phyloP scores from a whole-genome alignment of 2,329 filamentous ascomycete species.

The Fusarium proliferatum region DNA sequence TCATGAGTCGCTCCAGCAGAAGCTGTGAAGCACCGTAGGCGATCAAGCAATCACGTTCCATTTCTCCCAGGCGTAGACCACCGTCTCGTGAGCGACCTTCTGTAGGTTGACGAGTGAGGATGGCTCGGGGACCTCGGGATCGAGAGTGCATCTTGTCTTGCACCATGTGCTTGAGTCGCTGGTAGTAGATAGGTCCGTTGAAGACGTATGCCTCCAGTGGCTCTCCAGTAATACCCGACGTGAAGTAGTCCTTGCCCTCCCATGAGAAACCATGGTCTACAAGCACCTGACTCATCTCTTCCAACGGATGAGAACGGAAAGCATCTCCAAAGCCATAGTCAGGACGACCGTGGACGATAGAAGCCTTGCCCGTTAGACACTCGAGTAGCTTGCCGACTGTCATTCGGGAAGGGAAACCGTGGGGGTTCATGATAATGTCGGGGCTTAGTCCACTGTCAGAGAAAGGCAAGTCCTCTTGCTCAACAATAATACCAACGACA shows the following conservation, averaged over 20 bases:
- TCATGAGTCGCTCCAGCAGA: slow-evolving; percentile 92
- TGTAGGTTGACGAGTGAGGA: slow-evolving; percentile 93
- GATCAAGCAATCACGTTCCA: slow-evolving; percentile 98
- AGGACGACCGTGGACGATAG: slow-evolving; percentile 83
- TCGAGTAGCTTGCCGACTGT: slow-evolving; percentile 98
- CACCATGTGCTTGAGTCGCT: slow-evolving; percentile 99
- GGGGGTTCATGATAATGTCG: slow-evolving; percentile 99
- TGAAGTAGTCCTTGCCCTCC: slow-evolving; percentile 97
- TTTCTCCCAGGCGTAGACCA: slow-evolving; percentile 93
- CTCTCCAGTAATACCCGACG: slow-evolving; percentile 94
- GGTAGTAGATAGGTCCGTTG: slow-evolving; percentile 99
- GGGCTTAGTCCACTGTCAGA: slow-evolving; percentile 90
- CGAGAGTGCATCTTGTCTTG: slow-evolving; percentile 99
- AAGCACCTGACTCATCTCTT: slow-evolving; percentile 88
- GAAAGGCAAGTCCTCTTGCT: slow-evolving; percentile 98
- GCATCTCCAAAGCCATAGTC: slow-evolving; percentile 87
- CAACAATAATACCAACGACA: slow-evolving; percentile 95
- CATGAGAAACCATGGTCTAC: slow-evolving; percentile 93
- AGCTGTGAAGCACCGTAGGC: slow-evolving; percentile 96
- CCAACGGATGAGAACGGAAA: slow-evolving; percentile 84
- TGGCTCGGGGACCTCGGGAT: slow-evolving; percentile 87
- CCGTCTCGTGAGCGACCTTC: slow-evolving; percentile 94
- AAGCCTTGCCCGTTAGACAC: slow-evolving; percentile 92
- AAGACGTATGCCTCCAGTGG: slow-evolving; percentile 95
- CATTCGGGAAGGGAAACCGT: slow-evolving; percentile 99